Base-by-base conservation (phyloP, 2,329 filamentous ascomycete genomes). In the Dactylonectria macrodidyma region DNA sequence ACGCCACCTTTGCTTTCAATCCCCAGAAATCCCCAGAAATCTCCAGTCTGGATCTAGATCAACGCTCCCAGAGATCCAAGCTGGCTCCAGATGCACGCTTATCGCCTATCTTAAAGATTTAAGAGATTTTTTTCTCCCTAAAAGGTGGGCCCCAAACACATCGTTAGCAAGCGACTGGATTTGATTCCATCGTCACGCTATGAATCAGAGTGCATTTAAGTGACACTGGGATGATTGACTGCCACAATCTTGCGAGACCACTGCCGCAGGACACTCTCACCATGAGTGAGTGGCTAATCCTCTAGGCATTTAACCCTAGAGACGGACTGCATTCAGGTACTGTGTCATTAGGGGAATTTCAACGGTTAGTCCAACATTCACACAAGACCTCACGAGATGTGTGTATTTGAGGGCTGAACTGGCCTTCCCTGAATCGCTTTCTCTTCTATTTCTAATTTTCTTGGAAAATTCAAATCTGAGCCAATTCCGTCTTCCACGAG, bases 21-120 rank as follows among this genome's bases (percentile, higher is more conserved):
- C 41, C 38, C 41, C 41, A 44, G 41, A 19, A 44, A 44, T 63
- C 61, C 65, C 67, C 62, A 59, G 60, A 67, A 50, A 8, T 46
- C 61, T 59, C 66, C 61, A 54, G 55, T 33, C 14, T 50, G n/a
- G 14, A 56, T 36, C 41, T 64, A 63, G 57, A 67, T 74, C 41
- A 59, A 26, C 58, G 47, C 52, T 52, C 58, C 58, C 36, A 62
- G 22, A 67, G 61, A 66, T 71, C 22, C 66, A 34, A 62, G 34
- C 58, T 67, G 59, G 54, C 16, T 30, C 47, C 48, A 38, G 57
- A 54, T 66, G 46, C 30, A 9, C n/a, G 26, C 44, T 52, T 67
- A 65, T 70, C 69, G 62, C 58, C 47, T 55, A 70, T 73, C 69
- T 73, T 22, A 16, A 47, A 44, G 26, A 30, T 30, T 5, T 30